phyloP scores from a whole-genome alignment of 2,329 filamentous ascomycete genomes.

The Diaporthe ilicicola region DNA sequence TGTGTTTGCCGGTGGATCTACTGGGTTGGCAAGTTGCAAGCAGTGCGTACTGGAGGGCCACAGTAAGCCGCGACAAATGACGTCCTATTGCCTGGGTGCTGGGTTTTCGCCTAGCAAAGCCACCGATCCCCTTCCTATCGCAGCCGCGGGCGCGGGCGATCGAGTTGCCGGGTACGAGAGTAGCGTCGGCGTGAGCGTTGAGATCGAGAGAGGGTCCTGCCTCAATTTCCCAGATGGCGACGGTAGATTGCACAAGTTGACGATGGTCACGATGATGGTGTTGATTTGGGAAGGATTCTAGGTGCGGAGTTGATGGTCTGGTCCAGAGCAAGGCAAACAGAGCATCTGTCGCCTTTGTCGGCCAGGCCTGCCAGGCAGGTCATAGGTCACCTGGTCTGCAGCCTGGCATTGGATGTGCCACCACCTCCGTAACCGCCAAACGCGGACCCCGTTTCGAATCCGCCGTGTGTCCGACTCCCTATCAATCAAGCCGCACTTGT shows the following conservation, averaged over 20 bases:
- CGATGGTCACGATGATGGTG: background rate
- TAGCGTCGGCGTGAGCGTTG: background rate
- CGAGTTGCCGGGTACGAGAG: background rate
- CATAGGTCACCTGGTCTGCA: constrained; percentile 3
- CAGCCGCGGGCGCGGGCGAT: background rate
- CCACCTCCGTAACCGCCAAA: constrained; percentile 8
- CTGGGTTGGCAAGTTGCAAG: constrained; percentile 9
- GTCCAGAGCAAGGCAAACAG: background rate
- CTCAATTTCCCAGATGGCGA: constrained; percentile 7
- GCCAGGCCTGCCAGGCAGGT: constrained; percentile 11
- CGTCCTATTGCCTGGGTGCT: constrained; percentile 18
- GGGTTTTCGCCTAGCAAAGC: constrained; percentile 1
- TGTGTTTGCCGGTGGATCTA: constrained; percentile 17
- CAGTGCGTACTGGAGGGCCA: background rate
- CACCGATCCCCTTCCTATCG: background rate
- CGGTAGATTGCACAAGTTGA: background rate
- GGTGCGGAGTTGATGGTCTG: constrained; percentile 16
- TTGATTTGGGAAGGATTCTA: background rate
- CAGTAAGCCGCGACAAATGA: constrained; percentile 19
- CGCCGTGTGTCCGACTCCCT: background rate
- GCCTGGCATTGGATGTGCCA: background rate
- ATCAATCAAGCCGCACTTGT: background rate
- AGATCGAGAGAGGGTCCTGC: constrained; percentile 18
- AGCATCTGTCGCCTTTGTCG: constrained; percentile 1
- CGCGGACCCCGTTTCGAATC: constrained; percentile 13